phyloP scores from a whole-genome alignment of 2,329 filamentous ascomycete genomes.

The Fusarium circinatum region DNA sequence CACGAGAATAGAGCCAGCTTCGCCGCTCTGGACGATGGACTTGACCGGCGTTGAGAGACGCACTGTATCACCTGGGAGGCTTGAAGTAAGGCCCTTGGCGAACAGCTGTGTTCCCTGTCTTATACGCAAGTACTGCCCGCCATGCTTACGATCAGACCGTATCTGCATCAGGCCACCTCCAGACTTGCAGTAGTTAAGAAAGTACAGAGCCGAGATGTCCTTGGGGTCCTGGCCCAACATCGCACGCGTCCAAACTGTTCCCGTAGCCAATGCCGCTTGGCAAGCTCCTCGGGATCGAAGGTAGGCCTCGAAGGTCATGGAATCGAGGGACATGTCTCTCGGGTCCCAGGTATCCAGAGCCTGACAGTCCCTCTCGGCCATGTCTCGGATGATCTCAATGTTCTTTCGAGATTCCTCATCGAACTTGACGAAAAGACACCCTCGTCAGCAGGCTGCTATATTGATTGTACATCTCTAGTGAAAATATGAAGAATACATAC shows the following conservation, averaged over 20 bases:
- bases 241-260: constrained; percentile 19
- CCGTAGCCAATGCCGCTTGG: not conserved
- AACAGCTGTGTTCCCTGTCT: constrained; percentile 13
- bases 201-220: constrained; percentile 20
- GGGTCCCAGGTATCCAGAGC: not conserved
- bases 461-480: not conserved
- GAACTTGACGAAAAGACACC: not conserved
- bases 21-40: not conserved
- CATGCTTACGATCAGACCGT: constrained; percentile 18
- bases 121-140: constrained; percentile 20
- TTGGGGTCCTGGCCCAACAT: constrained; percentile 20
- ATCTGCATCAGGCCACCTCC: constrained; percentile 20
- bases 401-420: not conserved
- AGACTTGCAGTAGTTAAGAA: constrained; percentile 21
- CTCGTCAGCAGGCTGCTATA: not conserved
- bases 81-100: not conserved
- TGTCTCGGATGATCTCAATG: not conserved
- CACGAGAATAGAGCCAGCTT: not conserved
- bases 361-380: not conserved
- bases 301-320: not conserved
- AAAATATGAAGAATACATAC: not conserved
- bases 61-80: not conserved
- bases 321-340: not conserved
- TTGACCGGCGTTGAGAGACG: not conserved
- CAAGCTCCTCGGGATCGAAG: not conserved